Evolutionary conservation across 2,329 filamentous ascomycete species (phyloP).

Genomic region (Sporothrix inflata): DNA sequence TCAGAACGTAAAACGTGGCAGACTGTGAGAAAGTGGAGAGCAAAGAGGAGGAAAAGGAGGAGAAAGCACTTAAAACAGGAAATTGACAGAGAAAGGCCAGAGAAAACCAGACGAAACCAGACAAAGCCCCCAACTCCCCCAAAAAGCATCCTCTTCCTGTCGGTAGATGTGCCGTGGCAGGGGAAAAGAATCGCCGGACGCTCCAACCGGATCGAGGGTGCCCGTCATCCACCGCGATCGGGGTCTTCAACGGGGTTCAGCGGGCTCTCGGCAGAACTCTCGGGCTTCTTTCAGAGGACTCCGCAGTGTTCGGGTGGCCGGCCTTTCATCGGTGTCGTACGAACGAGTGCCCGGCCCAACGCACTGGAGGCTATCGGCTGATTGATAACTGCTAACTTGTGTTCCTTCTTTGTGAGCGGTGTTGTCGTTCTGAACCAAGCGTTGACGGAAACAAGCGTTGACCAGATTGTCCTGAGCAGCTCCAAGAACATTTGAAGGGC

Average conservation of each 20-base stretch:
- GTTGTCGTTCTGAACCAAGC: too few relatives aligned
- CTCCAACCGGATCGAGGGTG: background rate
- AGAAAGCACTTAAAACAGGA: background rate
- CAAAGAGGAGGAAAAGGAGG: background rate
- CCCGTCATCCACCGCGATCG: background rate
- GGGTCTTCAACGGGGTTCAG: background rate
- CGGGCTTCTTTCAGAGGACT: background rate
- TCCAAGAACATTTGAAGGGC: too few relatives aligned
- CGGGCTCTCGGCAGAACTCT: background rate
- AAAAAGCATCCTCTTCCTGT: background rate
- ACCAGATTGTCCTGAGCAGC: too few relatives aligned
- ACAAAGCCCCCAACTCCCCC: background rate
- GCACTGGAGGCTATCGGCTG: too few relatives aligned
- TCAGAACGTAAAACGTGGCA: background rate
- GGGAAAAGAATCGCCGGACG: background rate
- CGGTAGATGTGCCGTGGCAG: background rate
- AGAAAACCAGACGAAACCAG: background rate
- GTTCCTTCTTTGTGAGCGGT: too few relatives aligned
- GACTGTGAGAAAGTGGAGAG: background rate
- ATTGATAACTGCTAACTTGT: too few relatives aligned
- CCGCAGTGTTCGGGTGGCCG: background rate
- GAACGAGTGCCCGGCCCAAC: too few relatives aligned
- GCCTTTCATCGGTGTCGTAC: too few relatives aligned
- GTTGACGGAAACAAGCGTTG: too few relatives aligned
- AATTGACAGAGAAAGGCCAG: background rate